These are phyloP conservation scores for Arthonia radiata DNA, from an alignment of 495 filamentous ascomycete species.

Conservation along the genomic window DNA sequence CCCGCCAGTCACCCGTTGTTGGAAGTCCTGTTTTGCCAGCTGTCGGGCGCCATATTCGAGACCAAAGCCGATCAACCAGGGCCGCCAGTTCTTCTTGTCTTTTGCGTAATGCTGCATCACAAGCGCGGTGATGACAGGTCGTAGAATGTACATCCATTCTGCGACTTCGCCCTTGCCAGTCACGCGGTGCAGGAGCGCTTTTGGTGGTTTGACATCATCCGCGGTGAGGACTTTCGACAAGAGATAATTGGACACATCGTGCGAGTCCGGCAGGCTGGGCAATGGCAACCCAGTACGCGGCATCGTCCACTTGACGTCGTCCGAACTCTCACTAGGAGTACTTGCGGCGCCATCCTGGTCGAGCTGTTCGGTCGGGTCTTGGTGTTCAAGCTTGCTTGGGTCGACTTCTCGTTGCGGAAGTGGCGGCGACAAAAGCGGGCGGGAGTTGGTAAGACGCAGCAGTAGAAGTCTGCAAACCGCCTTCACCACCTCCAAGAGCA, in stretches of 20 bases:
- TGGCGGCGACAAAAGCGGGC: slow-evolving; percentile 63
- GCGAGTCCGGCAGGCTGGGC: slow-evolving; percentile 51
- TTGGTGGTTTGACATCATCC: slow-evolving; percentile 84
- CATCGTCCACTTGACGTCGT: slow-evolving; percentile 57
- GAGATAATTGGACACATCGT: slow-evolving; percentile 63
- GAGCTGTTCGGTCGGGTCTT: slow-evolving; percentile 1
- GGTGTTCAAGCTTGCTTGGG: slow-evolving; percentile 32
- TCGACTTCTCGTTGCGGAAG: slow-evolving; percentile 66
- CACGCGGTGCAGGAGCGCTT: slow-evolving; percentile 51
- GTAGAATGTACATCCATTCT: slow-evolving; percentile 72
- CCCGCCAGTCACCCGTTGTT: slow-evolving; percentile 36
- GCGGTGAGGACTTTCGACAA: slow-evolving; percentile 80
- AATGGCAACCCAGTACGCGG: slow-evolving; percentile 69
- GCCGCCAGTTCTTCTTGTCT: slow-evolving; percentile 46
- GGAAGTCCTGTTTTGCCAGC: slow-evolving; percentile 49
- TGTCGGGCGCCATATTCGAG: slow-evolving; percentile 75
- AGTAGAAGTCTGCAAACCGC: slow-evolving; percentile 66
- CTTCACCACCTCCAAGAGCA: slow-evolving; percentile 66
- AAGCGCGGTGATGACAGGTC: slow-evolving; percentile 71
- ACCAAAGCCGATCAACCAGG: slow-evolving; percentile 70
- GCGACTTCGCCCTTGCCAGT: slow-evolving; percentile 49
- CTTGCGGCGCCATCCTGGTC: slow-evolving; percentile 13
- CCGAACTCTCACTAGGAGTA: slow-evolving; percentile 19
- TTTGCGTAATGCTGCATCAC: slow-evolving; percentile 42
- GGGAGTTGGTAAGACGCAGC: slow-evolving; percentile 55